Percentiles rank a stretch among this genome's conserved stretches.
Evolutionary conservation across 2,329 filamentous ascomycete genomes (phyloP).

Genomic region (Parastagonospora nodorum): DNA sequence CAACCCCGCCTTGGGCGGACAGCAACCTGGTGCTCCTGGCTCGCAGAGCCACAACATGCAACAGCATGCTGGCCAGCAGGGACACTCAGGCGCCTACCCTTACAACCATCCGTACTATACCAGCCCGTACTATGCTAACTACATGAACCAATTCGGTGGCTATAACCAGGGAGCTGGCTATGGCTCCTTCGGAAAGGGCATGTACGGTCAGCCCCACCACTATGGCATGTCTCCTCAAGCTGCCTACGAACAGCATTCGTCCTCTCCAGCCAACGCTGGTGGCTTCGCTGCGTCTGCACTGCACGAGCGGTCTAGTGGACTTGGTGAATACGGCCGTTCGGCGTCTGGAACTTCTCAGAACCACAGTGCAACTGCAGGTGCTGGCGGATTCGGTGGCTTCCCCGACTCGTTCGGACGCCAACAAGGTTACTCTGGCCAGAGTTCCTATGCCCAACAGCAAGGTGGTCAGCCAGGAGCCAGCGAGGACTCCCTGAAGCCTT

Average conservation of each 20-base stretch:
- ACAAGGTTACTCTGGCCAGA: conserved; percentile 60
- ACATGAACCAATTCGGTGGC: conserved; percentile 67
- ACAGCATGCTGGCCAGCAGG: conserved; percentile 50
- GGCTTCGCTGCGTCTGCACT: conserved; percentile 55
- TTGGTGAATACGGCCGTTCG: conserved; percentile 65
- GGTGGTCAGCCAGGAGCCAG: conserved; percentile 53
- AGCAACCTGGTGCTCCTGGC: conserved; percentile 55
- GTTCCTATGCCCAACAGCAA: conserved; percentile 56
- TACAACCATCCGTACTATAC: conserved; percentile 66
- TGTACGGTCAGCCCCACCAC: conserved; percentile 68
- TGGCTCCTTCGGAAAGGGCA: conserved; percentile 60
- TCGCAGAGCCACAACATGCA: conserved; percentile 55
- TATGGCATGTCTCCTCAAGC: conserved; percentile 62
- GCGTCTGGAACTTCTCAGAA: conserved; percentile 63
- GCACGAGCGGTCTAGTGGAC: conserved; percentile 57
- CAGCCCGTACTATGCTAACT: conserved; percentile 66
- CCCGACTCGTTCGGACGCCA: conserved; percentile 65
- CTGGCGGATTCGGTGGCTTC: conserved; percentile 57
- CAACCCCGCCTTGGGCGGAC: conserved; percentile 70
- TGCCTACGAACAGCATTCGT: conserved; percentile 66
- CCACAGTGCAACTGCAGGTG: conserved; percentile 55
- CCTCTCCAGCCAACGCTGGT: conserved; percentile 65
- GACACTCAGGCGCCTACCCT: conserved; percentile 47
- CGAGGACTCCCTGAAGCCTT: conserved; percentile 63
- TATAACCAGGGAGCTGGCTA: conserved; percentile 56